phyloP scores from a whole-genome alignment of 352 stramenopile species.

The Phytophthora tentaculata region DNA sequence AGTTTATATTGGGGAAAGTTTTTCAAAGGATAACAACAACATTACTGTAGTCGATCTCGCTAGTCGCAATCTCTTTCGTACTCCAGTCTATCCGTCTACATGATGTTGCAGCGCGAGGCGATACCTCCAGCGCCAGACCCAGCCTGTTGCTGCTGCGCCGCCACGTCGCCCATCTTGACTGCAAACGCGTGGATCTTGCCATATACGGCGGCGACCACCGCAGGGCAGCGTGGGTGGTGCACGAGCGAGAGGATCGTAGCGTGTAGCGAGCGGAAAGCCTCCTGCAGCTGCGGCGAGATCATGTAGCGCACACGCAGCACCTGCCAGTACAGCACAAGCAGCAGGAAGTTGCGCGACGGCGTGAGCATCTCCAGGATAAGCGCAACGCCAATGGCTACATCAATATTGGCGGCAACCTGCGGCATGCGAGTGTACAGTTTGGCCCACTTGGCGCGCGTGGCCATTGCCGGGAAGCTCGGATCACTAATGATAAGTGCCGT shows the following conservation, averaged over 20 bases:
- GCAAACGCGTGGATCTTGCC: conserved; percentile 74
- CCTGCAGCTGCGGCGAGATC: conserved; percentile 87
- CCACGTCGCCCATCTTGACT: conserved; percentile 70
- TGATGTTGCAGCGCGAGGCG: conserved; percentile 67
- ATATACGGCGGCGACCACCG: conserved; percentile 60
- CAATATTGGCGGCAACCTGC: conserved; percentile 76
- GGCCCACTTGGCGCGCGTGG: conserved; percentile 75
- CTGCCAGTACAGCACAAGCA: conserved; percentile 91
- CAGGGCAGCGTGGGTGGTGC: conserved; percentile 74
- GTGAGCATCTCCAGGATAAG: conserved; percentile 87
- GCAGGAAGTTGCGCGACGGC: conserved; percentile 85
- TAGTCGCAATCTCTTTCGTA: conserved; percentile 19
- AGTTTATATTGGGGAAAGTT: not conserved
- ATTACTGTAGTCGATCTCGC: conserved; percentile 21
- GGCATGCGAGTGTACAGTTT: conserved; percentile 84
- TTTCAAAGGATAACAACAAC: conserved; percentile 11
- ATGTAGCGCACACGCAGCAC: conserved; percentile 92
- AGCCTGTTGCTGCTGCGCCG: conserved; percentile 47
- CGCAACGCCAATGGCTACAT: conserved; percentile 83
- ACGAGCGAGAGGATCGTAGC: conserved; percentile 59
- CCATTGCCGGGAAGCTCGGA: conserved; percentile 57
- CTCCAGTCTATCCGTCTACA: conserved; percentile 60
- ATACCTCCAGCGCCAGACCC: conserved; percentile 40
- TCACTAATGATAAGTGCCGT: conserved; percentile 69
- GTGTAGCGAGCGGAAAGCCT: conserved; percentile 82